Evolutionary conservation across 495 filamentous ascomycete species (phyloP).

Genomic region (Tuber aestivum): DNA sequence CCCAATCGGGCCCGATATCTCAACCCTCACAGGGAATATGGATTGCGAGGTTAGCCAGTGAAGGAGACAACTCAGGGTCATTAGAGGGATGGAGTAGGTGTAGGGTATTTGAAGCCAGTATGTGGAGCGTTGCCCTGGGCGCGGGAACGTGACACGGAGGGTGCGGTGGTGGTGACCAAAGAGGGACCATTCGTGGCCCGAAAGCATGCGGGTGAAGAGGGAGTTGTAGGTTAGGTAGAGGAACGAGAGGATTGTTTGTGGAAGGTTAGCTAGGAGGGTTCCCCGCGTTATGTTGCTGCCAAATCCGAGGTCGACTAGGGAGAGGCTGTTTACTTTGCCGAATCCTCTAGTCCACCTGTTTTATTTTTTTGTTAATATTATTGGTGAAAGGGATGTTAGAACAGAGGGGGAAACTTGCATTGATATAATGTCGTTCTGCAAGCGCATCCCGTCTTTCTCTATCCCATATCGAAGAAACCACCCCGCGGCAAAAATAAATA

Average conservation of each 20-base stretch:
- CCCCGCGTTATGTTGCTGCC: constrained; percentile 36
- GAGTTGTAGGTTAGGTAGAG: constrained; percentile 46
- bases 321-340: constrained; percentile 1
- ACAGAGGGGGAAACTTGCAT: not conserved
- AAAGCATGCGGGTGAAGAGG: constrained; percentile 13
- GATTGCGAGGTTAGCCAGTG: constrained; percentile 42
- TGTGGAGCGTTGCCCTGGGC: constrained; percentile 42
- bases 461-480: not conserved
- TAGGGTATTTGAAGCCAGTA: constrained; percentile 46
- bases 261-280: constrained; percentile 35
- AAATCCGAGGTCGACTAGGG: constrained; percentile 5
- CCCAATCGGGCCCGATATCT: constrained; percentile 44
- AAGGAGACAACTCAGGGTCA: constrained; percentile 6
- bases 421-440: not conserved
- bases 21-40: constrained; percentile 32
- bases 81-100: constrained; percentile 30
- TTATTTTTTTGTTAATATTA: not conserved
- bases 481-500: not conserved
- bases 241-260: constrained; percentile 47
- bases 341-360: constrained; percentile 11
- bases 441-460: fast-evolving
- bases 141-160: constrained; percentile 33
- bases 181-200: no score
- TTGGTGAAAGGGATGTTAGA: not conserved
- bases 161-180: no score